These are phyloP conservation scores for Aspergillus saccharolyticus DNA, from an alignment of 495 filamentous ascomycete genomes.

Conservation along the genomic window DNA sequence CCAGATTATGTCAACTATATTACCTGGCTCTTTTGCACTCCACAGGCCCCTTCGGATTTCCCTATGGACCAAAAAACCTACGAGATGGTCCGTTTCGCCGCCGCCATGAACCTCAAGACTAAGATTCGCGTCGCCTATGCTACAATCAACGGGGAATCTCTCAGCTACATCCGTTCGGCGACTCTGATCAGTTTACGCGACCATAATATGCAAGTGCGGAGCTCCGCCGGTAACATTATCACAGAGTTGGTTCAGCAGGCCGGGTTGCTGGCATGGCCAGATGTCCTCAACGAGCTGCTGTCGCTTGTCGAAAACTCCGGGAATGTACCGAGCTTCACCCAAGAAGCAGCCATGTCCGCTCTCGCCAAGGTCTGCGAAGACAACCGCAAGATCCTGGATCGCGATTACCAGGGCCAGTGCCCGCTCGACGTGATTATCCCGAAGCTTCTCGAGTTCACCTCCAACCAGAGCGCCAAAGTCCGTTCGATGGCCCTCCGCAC, in stretches of 20 bases:
- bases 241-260: conserved; percentile 87
- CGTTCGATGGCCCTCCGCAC: conserved; percentile 71
- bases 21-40: conserved; percentile 77
- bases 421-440: conserved; percentile 87
- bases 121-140: conserved; percentile 69
- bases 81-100: conserved; percentile 74
- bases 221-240: conserved; percentile 85
- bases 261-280: conserved; percentile 85
- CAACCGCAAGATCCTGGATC: conserved; percentile 79
- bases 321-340: conserved; percentile 59
- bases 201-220: conserved; percentile 73
- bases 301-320: conserved; percentile 69
- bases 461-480: conserved; percentile 66
- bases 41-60: conserved; percentile 53
- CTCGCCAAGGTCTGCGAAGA: conserved; percentile 95
- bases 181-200: conserved; percentile 78
- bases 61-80: conserved; percentile 54
- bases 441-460: conserved; percentile 81
- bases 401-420: conserved; percentile 77
- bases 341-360: conserved; percentile 92
- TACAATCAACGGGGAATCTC: conserved; percentile 61
- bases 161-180: conserved; percentile 71
- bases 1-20: conserved; percentile 98
- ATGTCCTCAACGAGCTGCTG: conserved; percentile 77
- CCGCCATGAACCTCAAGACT: conserved; percentile 92